Percentiles rank a stretch among this genome's conserved stretches.
Conservation (phyloP, 2,329 filamentous ascomycete species). For the Leptosphaerulina australis region DNA sequence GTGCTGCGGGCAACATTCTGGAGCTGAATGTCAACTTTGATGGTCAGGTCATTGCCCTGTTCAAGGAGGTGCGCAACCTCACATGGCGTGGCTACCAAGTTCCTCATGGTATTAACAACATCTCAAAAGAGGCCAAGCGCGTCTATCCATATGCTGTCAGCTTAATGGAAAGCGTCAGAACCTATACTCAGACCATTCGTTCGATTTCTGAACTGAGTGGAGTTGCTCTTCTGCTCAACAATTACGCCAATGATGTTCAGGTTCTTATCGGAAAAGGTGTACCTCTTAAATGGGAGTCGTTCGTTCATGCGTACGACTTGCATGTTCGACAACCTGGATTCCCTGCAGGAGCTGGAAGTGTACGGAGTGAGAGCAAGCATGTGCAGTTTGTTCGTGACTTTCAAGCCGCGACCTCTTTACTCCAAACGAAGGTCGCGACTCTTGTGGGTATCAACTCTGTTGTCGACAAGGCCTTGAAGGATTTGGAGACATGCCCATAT, state of each 20-base stretch:
- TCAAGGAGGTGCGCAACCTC: constrained; percentile 97
- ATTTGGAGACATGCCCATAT: constrained; percentile 85
- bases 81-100: constrained; percentile 94
- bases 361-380: constrained; percentile 80
- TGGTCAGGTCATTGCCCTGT: constrained; percentile 92
- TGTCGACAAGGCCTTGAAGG: constrained; percentile 78
- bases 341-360: constrained; percentile 64
- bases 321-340: constrained; percentile 71
- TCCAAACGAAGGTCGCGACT: constrained; percentile 85
- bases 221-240: constrained; percentile 84
- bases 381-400: constrained; percentile 97
- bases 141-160: constrained; percentile 98
- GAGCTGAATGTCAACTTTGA: constrained; percentile 97
- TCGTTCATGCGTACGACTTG: constrained; percentile 94
- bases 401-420: constrained; percentile 79
- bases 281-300: constrained; percentile 93
- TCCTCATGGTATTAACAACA: constrained; percentile 90
- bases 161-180: constrained; percentile 98
- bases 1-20: constrained; percentile 85
- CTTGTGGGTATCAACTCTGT: constrained; percentile 80
- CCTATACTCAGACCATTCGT: constrained; percentile 84
- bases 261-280: constrained; percentile 83
- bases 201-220: constrained; percentile 85
- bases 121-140: constrained; percentile 97
- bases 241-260: constrained; percentile 91